These are phyloP conservation scores for Pisolithus marmoratus DNA, from an alignment of 768 basidiomycete species.

Conservation along the genomic window DNA sequence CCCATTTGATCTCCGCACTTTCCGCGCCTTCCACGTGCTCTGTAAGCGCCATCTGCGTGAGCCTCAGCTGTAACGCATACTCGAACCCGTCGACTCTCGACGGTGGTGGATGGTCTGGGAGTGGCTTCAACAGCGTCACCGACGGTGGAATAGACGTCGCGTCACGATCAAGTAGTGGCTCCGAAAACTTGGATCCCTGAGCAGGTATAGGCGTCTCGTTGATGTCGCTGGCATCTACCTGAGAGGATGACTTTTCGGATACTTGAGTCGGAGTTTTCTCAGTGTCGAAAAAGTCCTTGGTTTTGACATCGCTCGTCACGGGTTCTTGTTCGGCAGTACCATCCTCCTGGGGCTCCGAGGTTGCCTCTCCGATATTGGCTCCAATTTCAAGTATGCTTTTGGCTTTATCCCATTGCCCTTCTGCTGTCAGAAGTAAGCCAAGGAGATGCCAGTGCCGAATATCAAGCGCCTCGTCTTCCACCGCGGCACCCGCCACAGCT, in stretches of 20 bases:
- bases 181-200: background rate
- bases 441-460: constrained; percentile 89
- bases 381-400: constrained; percentile 74
- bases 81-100: constrained; percentile 63
- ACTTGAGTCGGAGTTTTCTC: constrained; percentile 2
- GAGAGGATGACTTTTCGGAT: background rate
- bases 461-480: constrained; percentile 60
- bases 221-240: background rate
- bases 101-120: constrained; percentile 43
- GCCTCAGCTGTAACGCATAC: constrained; percentile 75
- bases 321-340: constrained; percentile 8
- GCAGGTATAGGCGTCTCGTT: background rate
- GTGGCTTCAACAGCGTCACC: constrained; percentile 36
- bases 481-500: constrained; percentile 59
- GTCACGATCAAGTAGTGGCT: constrained; percentile 23
- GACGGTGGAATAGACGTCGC: constrained; percentile 35
- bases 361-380: constrained; percentile 47
- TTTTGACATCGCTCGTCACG: background rate
- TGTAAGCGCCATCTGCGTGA: constrained; percentile 75
- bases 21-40: constrained; percentile 86
- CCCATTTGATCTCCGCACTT: constrained; percentile 71
- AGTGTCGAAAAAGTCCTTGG: constrained; percentile 11
- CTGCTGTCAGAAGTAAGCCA: constrained; percentile 71
- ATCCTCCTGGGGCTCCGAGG: constrained; percentile 29
- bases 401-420: constrained; percentile 77